These are phyloP conservation scores for Auricularia sp. DNA, from an alignment of 768 basidiomycete genomes.

Conservation along the genomic window DNA sequence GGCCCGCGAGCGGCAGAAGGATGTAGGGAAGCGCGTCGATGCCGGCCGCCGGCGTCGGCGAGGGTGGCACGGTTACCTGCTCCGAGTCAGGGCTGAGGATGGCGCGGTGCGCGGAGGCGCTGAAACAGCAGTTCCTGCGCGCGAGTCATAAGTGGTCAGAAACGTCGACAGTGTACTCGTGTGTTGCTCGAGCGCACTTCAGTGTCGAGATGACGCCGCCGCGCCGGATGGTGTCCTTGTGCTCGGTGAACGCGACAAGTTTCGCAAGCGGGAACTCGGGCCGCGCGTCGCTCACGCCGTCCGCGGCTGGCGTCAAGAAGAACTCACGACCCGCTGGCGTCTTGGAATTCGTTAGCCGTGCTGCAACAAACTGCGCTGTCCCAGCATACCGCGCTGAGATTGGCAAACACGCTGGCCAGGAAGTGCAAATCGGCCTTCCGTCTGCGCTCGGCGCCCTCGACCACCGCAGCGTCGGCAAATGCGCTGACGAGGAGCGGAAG, in stretches of 20 bases:
- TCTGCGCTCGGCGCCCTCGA: slow-evolving; percentile 35
- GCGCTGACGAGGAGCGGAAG: slow-evolving; percentile 84
- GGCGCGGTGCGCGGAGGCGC: slow-evolving; percentile 56
- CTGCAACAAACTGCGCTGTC: neutral
- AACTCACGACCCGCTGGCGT: slow-evolving; percentile 67
- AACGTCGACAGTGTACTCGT: slow-evolving; percentile 1
- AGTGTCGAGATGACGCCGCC: slow-evolving; percentile 81
- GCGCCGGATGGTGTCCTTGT: slow-evolving; percentile 74
- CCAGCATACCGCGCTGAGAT: slow-evolving; percentile 63
- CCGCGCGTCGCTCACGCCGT: slow-evolving; percentile 22
- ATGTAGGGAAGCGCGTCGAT: slow-evolving; percentile 79
- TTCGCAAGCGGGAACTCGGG: slow-evolving; percentile 78
- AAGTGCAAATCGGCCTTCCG: slow-evolving; percentile 80
- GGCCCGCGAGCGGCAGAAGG: slow-evolving; percentile 83
- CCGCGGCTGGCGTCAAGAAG: slow-evolving; percentile 59
- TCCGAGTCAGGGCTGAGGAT: slow-evolving; percentile 58
- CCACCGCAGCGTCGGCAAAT: slow-evolving; percentile 63
- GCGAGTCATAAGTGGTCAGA: slow-evolving; percentile 8
- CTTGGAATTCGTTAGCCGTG: slow-evolving; percentile 29
- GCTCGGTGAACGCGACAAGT: slow-evolving; percentile 81
- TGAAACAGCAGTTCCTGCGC: slow-evolving; percentile 69
- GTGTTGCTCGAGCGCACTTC: slow-evolving; percentile 45
- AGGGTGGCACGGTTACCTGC: slow-evolving; percentile 46
- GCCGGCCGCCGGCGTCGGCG: slow-evolving; percentile 52
- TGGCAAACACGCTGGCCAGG: slow-evolving; percentile 88